These are phyloP conservation scores for Clavispora asparagi DNA, from an alignment of 805 yeast species.

Conservation along the genomic window DNA sequence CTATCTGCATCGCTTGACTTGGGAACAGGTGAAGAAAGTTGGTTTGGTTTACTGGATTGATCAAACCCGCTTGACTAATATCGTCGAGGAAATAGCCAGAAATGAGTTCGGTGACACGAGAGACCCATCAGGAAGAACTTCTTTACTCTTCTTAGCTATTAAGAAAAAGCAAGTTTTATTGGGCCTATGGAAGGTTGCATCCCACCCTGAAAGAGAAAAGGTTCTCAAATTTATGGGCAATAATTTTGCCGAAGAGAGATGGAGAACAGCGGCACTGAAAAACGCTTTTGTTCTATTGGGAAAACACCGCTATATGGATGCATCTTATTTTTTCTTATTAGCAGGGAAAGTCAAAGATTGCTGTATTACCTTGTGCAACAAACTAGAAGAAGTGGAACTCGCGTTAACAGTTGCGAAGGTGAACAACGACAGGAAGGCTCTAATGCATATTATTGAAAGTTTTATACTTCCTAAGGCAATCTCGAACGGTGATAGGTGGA, in stretches of 20 bases:
- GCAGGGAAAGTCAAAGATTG: slow-evolving; percentile 76
- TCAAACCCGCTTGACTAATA: slow-evolving; percentile 23
- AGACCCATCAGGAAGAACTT: slow-evolving; percentile 66
- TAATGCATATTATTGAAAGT: slow-evolving; percentile 44
- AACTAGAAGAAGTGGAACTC: slow-evolving; percentile 62
- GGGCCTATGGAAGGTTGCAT: slow-evolving; percentile 78
- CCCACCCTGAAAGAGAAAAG: slow-evolving; percentile 77
- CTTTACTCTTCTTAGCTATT: slow-evolving; percentile 74
- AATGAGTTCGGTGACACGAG: slow-evolving; percentile 57
- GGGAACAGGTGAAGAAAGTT: slow-evolving; percentile 55
- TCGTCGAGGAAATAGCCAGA: slow-evolving; percentile 67
- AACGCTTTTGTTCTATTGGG: slow-evolving; percentile 89
- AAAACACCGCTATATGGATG: slow-evolving; percentile 80
- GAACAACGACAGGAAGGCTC: slow-evolving; percentile 34
- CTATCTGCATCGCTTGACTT: slow-evolving; percentile 43
- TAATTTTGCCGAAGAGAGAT: slow-evolving; percentile 69
- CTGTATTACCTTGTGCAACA: slow-evolving; percentile 63
- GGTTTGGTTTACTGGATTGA: slow-evolving; percentile 70
- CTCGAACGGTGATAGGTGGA: slow-evolving; percentile 70
- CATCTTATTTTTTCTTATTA: slow-evolving; percentile 82
- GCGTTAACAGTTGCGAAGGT: slow-evolving; percentile 81
- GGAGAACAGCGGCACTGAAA: slow-evolving; percentile 86
- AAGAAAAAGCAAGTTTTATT: slow-evolving; percentile 68
- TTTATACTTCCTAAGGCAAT: slow-evolving; percentile 55
- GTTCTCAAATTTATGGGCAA: slow-evolving; percentile 72